Conservation (phyloP, 2,329 filamentous ascomycete genomes). For the Fusarium sulawesiense region DNA sequence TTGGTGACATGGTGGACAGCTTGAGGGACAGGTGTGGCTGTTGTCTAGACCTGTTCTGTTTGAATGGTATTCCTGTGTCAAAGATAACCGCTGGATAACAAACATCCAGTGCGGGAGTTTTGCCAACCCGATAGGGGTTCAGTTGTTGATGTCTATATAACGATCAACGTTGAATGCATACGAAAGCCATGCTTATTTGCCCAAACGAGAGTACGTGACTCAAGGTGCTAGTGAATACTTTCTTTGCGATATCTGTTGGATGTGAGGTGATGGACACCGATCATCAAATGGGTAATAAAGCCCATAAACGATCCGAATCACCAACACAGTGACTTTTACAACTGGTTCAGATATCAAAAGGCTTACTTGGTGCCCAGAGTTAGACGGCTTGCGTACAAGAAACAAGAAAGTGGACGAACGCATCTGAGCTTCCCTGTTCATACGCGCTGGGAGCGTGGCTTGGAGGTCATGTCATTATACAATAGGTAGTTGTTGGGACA, state of each 20-base stretch:
- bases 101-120: not conserved
- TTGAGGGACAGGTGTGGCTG: not conserved
- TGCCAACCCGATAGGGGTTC: not conserved
- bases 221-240: not conserved
- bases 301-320: not conserved
- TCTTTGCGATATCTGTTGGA: not conserved
- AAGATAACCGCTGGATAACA: not conserved
- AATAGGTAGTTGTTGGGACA: not conserved
- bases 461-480: not conserved
- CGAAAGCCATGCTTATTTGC: not conserved
- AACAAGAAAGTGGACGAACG: not conserved
- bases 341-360: not conserved
- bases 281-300: not conserved
- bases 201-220: no score
- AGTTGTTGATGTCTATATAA: slow-evolving; percentile 6
- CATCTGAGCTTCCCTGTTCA: not conserved
- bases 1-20: slow-evolving; percentile 4
- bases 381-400: not conserved
- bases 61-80: not conserved
- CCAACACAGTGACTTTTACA: not conserved
- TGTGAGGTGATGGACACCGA: not conserved
- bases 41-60: slow-evolving; percentile 7
- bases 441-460: not conserved
- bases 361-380: not conserved
- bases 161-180: slow-evolving; percentile 1